phyloP scores from a whole-genome alignment of 2,329 filamentous ascomycete genomes.

The Aspergillus cejpii region DNA sequence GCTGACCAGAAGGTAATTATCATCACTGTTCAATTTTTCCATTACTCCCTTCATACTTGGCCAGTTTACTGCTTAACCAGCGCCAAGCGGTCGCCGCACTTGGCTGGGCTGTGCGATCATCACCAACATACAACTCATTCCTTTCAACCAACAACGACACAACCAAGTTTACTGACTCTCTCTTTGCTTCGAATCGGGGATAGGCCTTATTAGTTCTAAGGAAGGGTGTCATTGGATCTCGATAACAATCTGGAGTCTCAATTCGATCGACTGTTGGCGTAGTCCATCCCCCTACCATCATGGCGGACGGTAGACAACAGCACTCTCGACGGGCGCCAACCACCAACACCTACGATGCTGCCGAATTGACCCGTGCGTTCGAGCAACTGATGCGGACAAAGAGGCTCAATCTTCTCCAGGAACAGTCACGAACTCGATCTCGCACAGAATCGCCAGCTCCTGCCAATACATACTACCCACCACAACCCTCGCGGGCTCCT shows the following conservation, averaged over 20 bases:
- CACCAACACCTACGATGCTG: conserved; percentile 59
- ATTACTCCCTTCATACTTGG: conserved; percentile 11
- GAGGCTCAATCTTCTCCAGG: conserved; percentile 75
- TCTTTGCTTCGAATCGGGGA: conserved; percentile 3
- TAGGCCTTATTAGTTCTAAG: conserved; percentile 4
- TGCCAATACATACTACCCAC: conserved; percentile 16
- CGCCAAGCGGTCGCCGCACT: conserved; percentile 23
- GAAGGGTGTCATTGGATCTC: conserved; percentile 3
- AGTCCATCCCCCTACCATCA: conserved; percentile 25
- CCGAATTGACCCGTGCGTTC: conserved; percentile 74
- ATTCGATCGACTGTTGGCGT: conserved; percentile 22
- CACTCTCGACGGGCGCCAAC: conserved; percentile 27
- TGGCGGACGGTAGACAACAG: conserved; percentile 35
- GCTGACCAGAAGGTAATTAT: background rate
- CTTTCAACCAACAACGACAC: conserved; percentile 4
- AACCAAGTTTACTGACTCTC: conserved; percentile 1
- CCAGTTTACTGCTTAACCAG: conserved; percentile 24
- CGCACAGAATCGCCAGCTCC: conserved; percentile 52
- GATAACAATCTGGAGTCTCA: conserved; percentile 25
- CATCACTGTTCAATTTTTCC: background rate
- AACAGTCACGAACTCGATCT: conserved; percentile 53
- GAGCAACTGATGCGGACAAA: conserved; percentile 80
- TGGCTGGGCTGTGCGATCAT: conserved; percentile 24
- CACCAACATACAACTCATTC: conserved; percentile 7
- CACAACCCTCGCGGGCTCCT: conserved; percentile 33